Evolutionary conservation across 2,329 filamentous ascomycete genomes (phyloP), one percentile per base, ranked within the genome.

Genomic region (Penicillium sp.): DNA sequence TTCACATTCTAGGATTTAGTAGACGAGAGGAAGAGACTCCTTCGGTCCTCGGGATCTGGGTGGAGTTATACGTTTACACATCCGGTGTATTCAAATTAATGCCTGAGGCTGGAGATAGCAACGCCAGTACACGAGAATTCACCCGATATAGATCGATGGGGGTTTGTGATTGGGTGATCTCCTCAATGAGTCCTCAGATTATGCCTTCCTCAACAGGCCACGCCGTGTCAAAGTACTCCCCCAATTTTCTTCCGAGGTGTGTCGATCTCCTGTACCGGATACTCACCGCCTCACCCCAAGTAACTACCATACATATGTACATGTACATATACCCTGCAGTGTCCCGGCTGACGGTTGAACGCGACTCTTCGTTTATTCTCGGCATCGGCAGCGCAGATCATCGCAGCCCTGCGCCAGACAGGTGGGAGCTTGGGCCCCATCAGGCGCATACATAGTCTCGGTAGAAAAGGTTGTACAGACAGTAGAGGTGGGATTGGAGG

Each of bases 341-440:
- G 33, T n/a, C 8, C 33, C 33, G 8, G 33, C 6, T 34, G n/a
- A 34, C 8, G 5, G 14, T 40, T 24, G 37, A 40, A 40, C 37
- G 37, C 21, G 14, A 24, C 37, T n/a, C 16, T 13, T 33, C 42
- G 23, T 29, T 29, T 19, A 45, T 33, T 13, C 4, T 45, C 16
- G 18, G 26, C 13, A 33, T 10, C 42, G 26, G 26, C 10, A 28
- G 9, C 16, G 42, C n/a, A 44, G 40, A 45, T 45, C 42, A 45
- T 45, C 11, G 10, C 26, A 45, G 42, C 42, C 14, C 39, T 24
- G 42, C 42, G 42, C 42, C 42, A 45, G 40, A 14, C n/a, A 29
- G 26, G 31, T 31, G 18, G 42, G 42, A 45, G 42, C 42, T 45
- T 45, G 42, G 42, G 42, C 42, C 42, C 37, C 23, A 16, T 26